Conservation (phyloP, 2,329 filamentous ascomycete species). For the Fusarium paranaense region DNA sequence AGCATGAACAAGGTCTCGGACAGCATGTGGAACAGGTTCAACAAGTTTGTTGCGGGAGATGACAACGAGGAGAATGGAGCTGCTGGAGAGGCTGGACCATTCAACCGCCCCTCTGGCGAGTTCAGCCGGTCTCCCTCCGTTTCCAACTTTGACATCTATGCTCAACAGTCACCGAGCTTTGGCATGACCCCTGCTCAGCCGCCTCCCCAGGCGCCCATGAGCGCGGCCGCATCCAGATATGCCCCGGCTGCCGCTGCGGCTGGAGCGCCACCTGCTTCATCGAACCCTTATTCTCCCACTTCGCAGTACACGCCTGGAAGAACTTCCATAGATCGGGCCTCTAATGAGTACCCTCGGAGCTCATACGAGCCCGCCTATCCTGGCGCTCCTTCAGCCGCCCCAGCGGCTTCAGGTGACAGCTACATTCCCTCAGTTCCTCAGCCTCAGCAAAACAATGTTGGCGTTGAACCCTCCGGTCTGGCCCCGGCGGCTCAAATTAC, state of each 20-base stretch:
- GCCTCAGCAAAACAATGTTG: constrained; percentile 20
- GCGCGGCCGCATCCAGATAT: constrained; percentile 54
- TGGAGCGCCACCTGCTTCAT: constrained; percentile 24
- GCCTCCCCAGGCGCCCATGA: constrained; percentile 51
- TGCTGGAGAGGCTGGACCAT: constrained; percentile 78
- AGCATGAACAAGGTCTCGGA: constrained; percentile 96
- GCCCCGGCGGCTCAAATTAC: constrained; percentile 43
- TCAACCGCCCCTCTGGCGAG: constrained; percentile 81
- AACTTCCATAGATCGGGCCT: constrained; percentile 44
- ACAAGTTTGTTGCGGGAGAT: constrained; percentile 94
- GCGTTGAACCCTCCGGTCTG: constrained; percentile 27
- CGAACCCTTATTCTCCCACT: constrained; percentile 50
- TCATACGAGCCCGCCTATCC: constrained; percentile 53
- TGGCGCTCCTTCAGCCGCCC: constrained; percentile 23
- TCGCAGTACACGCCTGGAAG: constrained; percentile 63
- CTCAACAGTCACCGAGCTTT: constrained; percentile 57
- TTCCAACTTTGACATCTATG: constrained; percentile 80
- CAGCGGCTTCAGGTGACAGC: constrained; percentile 23
- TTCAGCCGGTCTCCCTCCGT: constrained; percentile 79
- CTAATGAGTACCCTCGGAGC: constrained; percentile 47
- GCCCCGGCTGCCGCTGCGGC: constrained; percentile 42
- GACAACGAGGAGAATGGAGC: constrained; percentile 82
- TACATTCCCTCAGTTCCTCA: constrained; percentile 35
- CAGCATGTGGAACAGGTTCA: constrained; percentile 91
- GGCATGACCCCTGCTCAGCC: constrained; percentile 47